A percentile compares a stretch with the other conserved stretches of the same genome.
Conservation (phyloP, 2,329 filamentous ascomycete genomes). For the Colletotrichum sp. region DNA sequence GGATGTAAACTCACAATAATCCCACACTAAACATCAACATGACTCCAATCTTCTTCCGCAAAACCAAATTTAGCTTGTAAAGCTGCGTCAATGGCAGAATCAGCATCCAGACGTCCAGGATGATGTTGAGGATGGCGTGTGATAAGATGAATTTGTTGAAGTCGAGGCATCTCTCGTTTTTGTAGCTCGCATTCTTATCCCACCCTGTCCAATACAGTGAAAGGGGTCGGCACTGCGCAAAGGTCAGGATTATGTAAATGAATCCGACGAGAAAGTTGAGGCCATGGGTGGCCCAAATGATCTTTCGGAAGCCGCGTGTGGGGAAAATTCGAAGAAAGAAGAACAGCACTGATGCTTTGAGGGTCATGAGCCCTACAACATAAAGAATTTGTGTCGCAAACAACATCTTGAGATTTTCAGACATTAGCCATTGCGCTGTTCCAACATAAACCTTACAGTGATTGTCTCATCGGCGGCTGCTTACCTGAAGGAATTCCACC, state of each 20-base stretch:
- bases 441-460: rapidly evolving
- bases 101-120: constrained; percentile 26
- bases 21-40: background rate
- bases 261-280: background rate
- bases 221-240: background rate
- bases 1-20: background rate
- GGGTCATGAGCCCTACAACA: background rate
- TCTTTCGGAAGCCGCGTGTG: constrained; percentile 3
- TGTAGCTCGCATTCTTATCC: background rate
- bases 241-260: background rate
- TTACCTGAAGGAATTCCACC: background rate
- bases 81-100: constrained; percentile 23
- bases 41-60: constrained; percentile 21
- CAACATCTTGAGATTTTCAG: background rate
- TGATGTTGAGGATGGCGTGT: constrained; percentile 22
- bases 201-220: background rate
- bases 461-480: background rate
- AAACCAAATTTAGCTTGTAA: constrained; percentile 21
- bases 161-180: background rate
- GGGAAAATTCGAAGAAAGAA: constrained; percentile 37
- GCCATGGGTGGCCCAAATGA: background rate
- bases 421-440: rapidly evolving
- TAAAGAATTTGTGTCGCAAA: background rate
- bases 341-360: constrained; percentile 35
- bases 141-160: background rate